Evolutionary conservation across 192 early-diverging fungal species (phyloP).

Genomic region (Gamsiella multidivaricata): DNA sequence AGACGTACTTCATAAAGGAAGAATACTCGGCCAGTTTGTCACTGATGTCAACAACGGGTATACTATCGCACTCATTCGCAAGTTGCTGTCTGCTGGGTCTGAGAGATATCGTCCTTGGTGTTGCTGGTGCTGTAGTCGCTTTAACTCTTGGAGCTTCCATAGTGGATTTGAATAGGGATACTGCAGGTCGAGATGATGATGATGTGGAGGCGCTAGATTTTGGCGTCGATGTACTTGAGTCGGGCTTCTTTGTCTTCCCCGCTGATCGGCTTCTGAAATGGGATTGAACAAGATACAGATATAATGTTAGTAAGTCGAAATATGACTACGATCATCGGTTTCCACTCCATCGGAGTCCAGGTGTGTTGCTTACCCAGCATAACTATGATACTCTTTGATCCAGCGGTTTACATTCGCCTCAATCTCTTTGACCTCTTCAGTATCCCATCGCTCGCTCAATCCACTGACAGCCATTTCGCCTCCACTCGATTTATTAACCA

Average conservation of each 20-base stretch:
- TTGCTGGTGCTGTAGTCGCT: conserved; percentile 36
- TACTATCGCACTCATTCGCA: conserved; percentile 30
- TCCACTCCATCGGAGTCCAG: no score
- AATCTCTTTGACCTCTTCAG: conserved; percentile 57
- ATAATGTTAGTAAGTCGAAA: neutral
- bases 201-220: neutral
- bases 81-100: conserved; percentile 27
- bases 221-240: neutral
- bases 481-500: conserved; percentile 57
- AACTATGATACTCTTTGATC: conserved; percentile 63
- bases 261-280: conserved; percentile 12
- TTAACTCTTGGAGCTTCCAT: conserved; percentile 48
- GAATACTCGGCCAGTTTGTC: conserved; percentile 50
- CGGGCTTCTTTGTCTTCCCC: conserved; percentile 9
- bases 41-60: conserved; percentile 49
- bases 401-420: conserved; percentile 61
- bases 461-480: conserved; percentile 49
- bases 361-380: conserved; percentile 20
- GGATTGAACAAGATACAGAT: neutral
- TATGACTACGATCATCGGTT: no score
- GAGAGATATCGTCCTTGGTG: conserved; percentile 29
- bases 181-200: conserved; percentile 3
- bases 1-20: conserved; percentile 47
- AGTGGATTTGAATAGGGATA: conserved; percentile 15
- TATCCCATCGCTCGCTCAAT: conserved; percentile 62